These are phyloP conservation scores for Diospyros kaki DNA, from an alignment of 148 eudicot species.

Conservation along the genomic window DNA sequence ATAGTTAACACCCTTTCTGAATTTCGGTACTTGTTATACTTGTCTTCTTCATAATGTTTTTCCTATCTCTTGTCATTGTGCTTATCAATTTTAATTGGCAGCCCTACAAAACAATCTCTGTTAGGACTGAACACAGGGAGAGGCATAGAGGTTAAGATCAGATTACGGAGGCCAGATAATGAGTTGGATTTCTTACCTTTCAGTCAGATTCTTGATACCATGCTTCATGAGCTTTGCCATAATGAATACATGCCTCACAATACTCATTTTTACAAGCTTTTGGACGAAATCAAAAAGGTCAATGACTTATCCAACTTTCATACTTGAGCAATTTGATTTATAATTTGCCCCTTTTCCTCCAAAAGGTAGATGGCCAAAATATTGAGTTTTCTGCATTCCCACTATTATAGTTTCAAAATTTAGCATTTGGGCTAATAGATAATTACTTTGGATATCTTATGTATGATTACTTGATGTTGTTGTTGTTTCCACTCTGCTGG, in stretches of 20 bases:
- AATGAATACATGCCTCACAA: conserved; percentile 71
- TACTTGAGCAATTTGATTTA: conserved; percentile 5
- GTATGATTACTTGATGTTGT: too few relatives aligned
- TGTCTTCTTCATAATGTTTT: neutral
- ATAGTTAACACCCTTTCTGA: conserved; percentile 74
- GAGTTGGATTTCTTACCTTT: conserved; percentile 71
- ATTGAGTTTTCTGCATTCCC: too few relatives aligned
- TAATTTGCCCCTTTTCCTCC: neutral
- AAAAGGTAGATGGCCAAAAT: too few relatives aligned
- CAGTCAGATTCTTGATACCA: conserved; percentile 74
- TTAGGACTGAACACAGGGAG: conserved; percentile 72
- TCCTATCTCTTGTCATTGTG: neutral
- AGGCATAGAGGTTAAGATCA: conserved; percentile 68
- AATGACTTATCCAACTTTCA: neutral
- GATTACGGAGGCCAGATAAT: conserved; percentile 68
- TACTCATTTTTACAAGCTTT: conserved; percentile 71
- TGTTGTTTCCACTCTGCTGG: too few relatives aligned
- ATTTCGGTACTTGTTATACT: conserved; percentile 43
- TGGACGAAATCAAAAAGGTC: conserved; percentile 82
- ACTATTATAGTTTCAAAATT: neutral
- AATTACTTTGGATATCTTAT: too few relatives aligned
- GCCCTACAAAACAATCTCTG: conserved; percentile 71
- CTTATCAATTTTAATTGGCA: conserved; percentile 25
- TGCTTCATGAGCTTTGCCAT: conserved; percentile 94
- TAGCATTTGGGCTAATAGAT: neutral